These are phyloP conservation scores for Rhizopus arrhizus DNA, from an alignment of 371 early-diverging fungal genomes.

Conservation along the genomic window DNA sequence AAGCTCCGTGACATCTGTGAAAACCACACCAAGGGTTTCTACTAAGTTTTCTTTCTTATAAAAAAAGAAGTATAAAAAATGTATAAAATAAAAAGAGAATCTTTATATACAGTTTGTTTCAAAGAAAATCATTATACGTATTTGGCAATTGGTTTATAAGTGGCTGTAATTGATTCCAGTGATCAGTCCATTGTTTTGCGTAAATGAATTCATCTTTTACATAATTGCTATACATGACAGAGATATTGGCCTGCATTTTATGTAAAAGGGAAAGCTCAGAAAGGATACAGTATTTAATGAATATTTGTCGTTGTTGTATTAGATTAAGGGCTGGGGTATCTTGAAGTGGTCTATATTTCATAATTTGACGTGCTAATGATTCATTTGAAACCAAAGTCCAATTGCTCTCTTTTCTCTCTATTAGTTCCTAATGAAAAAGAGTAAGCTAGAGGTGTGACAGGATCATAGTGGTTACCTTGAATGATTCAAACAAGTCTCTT, in stretches of 20 bases:
- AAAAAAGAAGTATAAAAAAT: constrained; percentile 7
- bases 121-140: constrained; percentile 25
- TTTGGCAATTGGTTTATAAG: constrained; percentile 25
- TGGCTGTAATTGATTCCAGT: constrained; percentile 61
- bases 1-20: constrained; percentile 84
- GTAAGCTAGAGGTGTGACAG: not conserved
- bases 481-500: constrained; percentile 64
- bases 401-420: constrained; percentile 33
- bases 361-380: constrained; percentile 22
- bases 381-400: constrained; percentile 33
- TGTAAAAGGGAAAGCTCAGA: constrained; percentile 43
- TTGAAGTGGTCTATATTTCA: constrained; percentile 22
- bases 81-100: constrained; percentile 14
- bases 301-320: constrained; percentile 35
- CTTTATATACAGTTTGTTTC: constrained; percentile 1
- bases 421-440: constrained; percentile 16
- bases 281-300: constrained; percentile 39
- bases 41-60: constrained; percentile 36
- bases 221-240: constrained; percentile 64
- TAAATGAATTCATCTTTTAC: constrained; percentile 61
- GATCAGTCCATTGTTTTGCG: constrained; percentile 53
- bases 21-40: constrained; percentile 87
- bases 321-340: constrained; percentile 30
- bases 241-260: constrained; percentile 49
- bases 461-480: constrained; percentile 41